Conservation (phyloP, 768 basidiomycete species). For the Suillus discolor region DNA sequence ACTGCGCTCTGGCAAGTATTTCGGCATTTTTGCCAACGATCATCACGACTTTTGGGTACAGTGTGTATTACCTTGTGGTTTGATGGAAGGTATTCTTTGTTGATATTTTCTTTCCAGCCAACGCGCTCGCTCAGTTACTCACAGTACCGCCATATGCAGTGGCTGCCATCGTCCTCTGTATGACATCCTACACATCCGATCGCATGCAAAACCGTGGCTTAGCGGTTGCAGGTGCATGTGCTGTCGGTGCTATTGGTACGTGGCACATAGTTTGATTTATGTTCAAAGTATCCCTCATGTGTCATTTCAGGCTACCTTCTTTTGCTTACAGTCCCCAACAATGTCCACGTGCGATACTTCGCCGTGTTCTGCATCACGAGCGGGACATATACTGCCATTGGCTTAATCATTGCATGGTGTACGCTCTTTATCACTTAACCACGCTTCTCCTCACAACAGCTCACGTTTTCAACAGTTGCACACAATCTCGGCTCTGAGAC, state of each 20-base stretch:
- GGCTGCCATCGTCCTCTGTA: constrained; percentile 61
- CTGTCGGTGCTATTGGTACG: constrained; percentile 31
- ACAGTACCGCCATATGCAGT: constrained; percentile 85
- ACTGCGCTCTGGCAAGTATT: constrained; percentile 76
- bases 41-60: constrained; percentile 69
- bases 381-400: constrained; percentile 78
- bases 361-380: constrained; percentile 77
- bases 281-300: constrained; percentile 50
- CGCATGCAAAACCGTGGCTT: constrained; percentile 61
- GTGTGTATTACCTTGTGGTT: constrained; percentile 41
- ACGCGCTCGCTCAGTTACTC: constrained; percentile 68
- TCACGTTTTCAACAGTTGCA: constrained; percentile 42
- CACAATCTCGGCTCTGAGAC: constrained; percentile 81
- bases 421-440: constrained; percentile 29
- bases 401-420: constrained; percentile 80
- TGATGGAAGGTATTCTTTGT: not conserved
- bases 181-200: constrained; percentile 65
- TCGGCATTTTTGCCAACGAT: constrained; percentile 86
- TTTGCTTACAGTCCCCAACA: constrained; percentile 53
- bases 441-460: not conserved
- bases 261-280: constrained; percentile 31
- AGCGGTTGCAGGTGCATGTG: constrained; percentile 32
- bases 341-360: constrained; percentile 71
- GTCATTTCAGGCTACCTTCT: constrained; percentile 56
- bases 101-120: constrained; percentile 40